Conservation (phyloP, 164 flowering plant species). For the Umbilicus rupestris region DNA sequence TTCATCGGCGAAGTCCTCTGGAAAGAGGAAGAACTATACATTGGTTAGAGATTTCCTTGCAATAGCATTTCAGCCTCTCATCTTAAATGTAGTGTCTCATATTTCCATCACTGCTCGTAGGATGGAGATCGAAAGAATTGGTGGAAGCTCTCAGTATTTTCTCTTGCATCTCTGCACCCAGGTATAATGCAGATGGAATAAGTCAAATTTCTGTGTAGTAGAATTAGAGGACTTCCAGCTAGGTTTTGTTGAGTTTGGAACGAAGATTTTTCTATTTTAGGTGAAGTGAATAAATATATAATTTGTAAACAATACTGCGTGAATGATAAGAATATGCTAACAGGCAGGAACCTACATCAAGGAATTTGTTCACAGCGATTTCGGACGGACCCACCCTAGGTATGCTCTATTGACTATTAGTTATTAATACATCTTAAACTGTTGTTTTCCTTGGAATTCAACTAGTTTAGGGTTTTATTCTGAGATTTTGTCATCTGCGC, state of each 20-base stretch:
- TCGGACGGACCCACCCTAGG: conserved; percentile 92
- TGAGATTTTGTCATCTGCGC: conserved; percentile 12
- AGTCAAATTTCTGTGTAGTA: background rate
- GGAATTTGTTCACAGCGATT: conserved; percentile 97
- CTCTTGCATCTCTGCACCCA: conserved; percentile 86
- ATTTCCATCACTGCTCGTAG: conserved; percentile 22
- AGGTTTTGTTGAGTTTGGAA: background rate
- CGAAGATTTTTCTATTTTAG: background rate
- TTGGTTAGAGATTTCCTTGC: conserved; percentile 40
- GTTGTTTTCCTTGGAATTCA: background rate
- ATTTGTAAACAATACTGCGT: background rate
- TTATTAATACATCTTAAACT: background rate
- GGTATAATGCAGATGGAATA: conserved; percentile 26
- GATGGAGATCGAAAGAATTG: conserved; percentile 72
- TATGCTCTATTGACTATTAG: conserved; percentile 15
- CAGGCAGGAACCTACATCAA: conserved; percentile 99
- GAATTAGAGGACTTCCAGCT: background rate
- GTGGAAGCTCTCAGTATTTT: conserved; percentile 73
- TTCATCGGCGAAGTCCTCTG: conserved; percentile 95
- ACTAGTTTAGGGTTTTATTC: background rate
- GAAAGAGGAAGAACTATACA: conserved; percentile 81
- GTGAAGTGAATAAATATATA: background rate
- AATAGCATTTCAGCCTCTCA: background rate
- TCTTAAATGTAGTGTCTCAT: background rate
- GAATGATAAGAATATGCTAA: conserved; percentile 7